Base-by-base conservation (phyloP, 176 grass and related monocot genomes). In the Phyllostachys edulis region DNA sequence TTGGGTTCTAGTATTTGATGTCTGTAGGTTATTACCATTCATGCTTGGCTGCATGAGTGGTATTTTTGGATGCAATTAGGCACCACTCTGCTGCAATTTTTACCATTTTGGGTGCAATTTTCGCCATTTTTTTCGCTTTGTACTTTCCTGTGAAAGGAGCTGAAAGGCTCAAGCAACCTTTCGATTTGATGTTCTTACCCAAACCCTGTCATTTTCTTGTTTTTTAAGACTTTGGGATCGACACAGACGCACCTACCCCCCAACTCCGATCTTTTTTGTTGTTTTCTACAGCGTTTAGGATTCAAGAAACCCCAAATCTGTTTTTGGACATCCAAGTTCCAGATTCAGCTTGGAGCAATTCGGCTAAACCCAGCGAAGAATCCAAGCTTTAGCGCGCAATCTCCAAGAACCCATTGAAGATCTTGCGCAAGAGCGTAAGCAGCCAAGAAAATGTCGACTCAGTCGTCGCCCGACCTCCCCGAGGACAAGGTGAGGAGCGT, bases 271-370 rank as follows among this genome's bases (percentile, higher is more conserved):
- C 45, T 64, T 59, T n/a, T n/a, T 27, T 37, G 55, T 60, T 59
- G n/a, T 36, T 66, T 71, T 32, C 71, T 42, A 5, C 64, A 5
- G 56, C 49, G 45, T 65, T 49, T 84, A 72, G 73, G 73, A 82
- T 79, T 50, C 73, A 79, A 83, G 84, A 83, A 90, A 41, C 59
- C 66, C 86, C 47, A 29, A 67, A 79, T 72, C 79, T 60, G 66
- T 39, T 71, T 9, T 47, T 49, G 63, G 69, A n/a, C 47, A 46
- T 17, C 72, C 65, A 29, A 29, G 50, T 60, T 51, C 84, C 79
- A 73, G 84, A 82, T 82, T 79, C 75, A 85, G 60, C 61, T 6
- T 56, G 88, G 83, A 34, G 57, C 75, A 29, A 6, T 71, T 66
- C 4, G 57, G 67, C 23, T 21, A 57, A 36, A 7, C 2, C 9